Evolutionary conservation across 75 land plant species (phyloP), one percentile per base, ranked within the genome.

Genomic region (Larix kaempferi): DNA sequence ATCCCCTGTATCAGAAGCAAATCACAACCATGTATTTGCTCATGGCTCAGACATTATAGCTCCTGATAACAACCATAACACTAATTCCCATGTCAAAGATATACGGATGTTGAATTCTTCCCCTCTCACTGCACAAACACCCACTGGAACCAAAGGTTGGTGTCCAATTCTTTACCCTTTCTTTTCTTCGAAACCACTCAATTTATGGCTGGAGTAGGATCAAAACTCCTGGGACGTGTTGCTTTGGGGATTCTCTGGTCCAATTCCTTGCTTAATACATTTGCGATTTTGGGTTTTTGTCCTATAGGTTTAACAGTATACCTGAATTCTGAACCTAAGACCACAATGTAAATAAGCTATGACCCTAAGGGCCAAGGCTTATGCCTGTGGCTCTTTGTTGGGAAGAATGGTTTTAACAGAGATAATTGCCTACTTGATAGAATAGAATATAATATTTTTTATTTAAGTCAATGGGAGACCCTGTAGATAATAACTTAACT

Each of bases 1-100:
- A n/a, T 97, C 99, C 4, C 99, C 99, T 2, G 95, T 94, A 57
- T 94, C 99, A 1, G 99, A 96, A 71, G 98, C 75, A 27, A 56
- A 69, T n/a, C 73, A 52, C 75, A 10, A 60, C 62, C 75, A 55
- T 56, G 58, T 74, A 52, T 74, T 74, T 55, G 56, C 56, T 44
- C 73, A 41, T 69, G 73, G 73, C 54, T 44, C 73, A 41, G 73
- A 69, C 11, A 39, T 69, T n/a, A 19, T 19, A 41, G n/a, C 12
- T 69, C 35, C 73, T 41, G 73, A 69, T 41, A 69, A n/a, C 73
- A 69, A n/a, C 49, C 44, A 41, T n/a, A 49, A 49, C 54, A 49
- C 12, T 49, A 69, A 69, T 69, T 69, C 73, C 49, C 52, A 69
- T 41, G 73, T 23, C 73, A 69, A 69, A 19, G 73, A 69, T 12